Base-by-base conservation (phyloP, 805 yeast species). In the Schwanniomyces vanrijiae region DNA sequence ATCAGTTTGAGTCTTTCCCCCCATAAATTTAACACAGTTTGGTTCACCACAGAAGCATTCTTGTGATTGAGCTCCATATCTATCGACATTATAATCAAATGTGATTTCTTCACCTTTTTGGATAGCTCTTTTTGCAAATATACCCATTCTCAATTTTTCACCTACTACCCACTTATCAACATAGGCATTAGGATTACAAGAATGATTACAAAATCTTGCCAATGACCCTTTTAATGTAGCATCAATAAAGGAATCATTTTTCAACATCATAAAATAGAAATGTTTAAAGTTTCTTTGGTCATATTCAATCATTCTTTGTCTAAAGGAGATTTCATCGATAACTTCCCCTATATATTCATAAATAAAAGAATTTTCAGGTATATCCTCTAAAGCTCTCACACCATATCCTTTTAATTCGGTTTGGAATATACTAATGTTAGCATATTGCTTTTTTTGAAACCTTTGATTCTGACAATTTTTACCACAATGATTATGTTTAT, bases 101-200 rank as follows among this genome's bases (percentile, higher is more conserved):
- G 97, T 89, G 55, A 92, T 82, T 63, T 92, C 99, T 65, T 94
- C 98, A 45, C 96, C 97, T 49, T 66, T 65, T 6, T 53, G 39
- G 44, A 92, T 89, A 22, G 75, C 66, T 52, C 96, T 74, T 55
- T 87, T 87, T 43, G 97, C 88, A 63, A 92, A 94, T 20, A 92
- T 87, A 24, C 98, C 99, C 98, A 94, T 94, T 54, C 90, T 78
- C 47, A 90, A 75, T 62, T 89, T 86, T 49, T 87, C 88, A 24
- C 90, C 90, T 11, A 92, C 98, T 14, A 91, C 94, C 99, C 99
- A 92, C 71, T 92, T 92, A 65, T 92, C 97, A 37, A 92, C 96
- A 58, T 81, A 89, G 19, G 96, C 92, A 65, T 94, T 94, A 10
- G 99, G 99, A 58, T 81, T 84, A 66, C 99, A 92, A 18, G 96